Evolutionary conservation across 768 basidiomycete species (phyloP).

Genomic region (Lactarius pseudohatsudake): DNA sequence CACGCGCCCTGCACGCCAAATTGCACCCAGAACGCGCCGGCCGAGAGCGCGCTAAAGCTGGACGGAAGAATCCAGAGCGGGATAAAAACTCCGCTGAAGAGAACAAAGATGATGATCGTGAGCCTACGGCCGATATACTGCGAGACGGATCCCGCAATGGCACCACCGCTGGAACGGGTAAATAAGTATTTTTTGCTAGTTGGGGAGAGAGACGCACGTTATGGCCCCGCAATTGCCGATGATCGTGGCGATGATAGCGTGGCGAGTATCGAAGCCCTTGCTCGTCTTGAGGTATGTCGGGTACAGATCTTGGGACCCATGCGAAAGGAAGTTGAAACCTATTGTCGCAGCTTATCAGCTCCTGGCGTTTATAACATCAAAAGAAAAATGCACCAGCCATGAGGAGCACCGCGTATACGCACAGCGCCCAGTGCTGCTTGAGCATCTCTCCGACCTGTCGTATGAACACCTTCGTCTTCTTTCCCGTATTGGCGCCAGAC

Average conservation of each 20-base stretch:
- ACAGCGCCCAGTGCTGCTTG: slow-evolving; percentile 76
- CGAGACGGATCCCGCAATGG: slow-evolving; percentile 40
- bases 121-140: slow-evolving; percentile 50
- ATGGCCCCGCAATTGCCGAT: slow-evolving; percentile 40
- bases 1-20: slow-evolving; percentile 46
- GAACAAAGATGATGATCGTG: slow-evolving; percentile 41
- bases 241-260: slow-evolving; percentile 45
- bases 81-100: slow-evolving; percentile 37
- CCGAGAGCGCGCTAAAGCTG: slow-evolving; percentile 42
- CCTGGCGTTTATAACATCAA: background rate
- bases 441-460: slow-evolving; percentile 74
- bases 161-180: slow-evolving; percentile 36
- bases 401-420: slow-evolving; percentile 80
- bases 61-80: slow-evolving; percentile 48
- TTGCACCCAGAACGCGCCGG: slow-evolving; percentile 50
- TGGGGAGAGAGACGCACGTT: slow-evolving; percentile 26
- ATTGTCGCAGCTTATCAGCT: slow-evolving; percentile 16
- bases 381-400: slow-evolving; percentile 53
- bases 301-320: slow-evolving; percentile 47
- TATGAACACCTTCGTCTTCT: slow-evolving; percentile 72
- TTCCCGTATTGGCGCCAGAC: slow-evolving; percentile 36
- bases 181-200: slow-evolving; percentile 6
- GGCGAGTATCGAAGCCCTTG: slow-evolving; percentile 38
- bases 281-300: slow-evolving; percentile 41
- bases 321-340: slow-evolving; percentile 55